Conservation (phyloP, 108 stramenopile species). For the Pseudonitzschia delicatissima region DNA sequence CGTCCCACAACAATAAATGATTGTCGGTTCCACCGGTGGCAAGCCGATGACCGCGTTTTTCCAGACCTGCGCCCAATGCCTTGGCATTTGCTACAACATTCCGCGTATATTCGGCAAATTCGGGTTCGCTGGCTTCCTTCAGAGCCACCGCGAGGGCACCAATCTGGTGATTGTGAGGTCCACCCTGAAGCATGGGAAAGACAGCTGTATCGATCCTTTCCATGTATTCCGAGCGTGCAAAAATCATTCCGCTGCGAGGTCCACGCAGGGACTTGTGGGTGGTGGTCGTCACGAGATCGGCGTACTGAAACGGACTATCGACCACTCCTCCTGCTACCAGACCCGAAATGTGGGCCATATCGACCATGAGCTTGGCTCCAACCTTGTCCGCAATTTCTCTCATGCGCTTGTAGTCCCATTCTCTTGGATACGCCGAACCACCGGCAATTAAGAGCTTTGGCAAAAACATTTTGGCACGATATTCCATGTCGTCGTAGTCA, state of each 20-base stretch:
- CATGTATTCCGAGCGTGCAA: slow-evolving; percentile 89
- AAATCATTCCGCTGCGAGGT: slow-evolving; percentile 99
- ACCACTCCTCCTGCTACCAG: slow-evolving; percentile 93
- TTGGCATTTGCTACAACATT: slow-evolving; percentile 90
- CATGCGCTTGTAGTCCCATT: slow-evolving; percentile 98
- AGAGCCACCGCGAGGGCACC: slow-evolving; percentile 97
- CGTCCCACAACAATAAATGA: slow-evolving; percentile 99
- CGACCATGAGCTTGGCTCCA: slow-evolving; percentile 96
- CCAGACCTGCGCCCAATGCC: slow-evolving; percentile 81
- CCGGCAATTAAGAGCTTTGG: slow-evolving; percentile 98
- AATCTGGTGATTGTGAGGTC: slow-evolving; percentile 99
- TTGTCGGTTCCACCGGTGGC: slow-evolving; percentile 99
- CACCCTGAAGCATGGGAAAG: slow-evolving; percentile 99
- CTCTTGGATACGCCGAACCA: slow-evolving; percentile 97
- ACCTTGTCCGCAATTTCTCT: slow-evolving; percentile 95
- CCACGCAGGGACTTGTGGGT: slow-evolving; percentile 99
- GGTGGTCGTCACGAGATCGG: slow-evolving; percentile 99
- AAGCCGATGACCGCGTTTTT: slow-evolving; percentile 80
- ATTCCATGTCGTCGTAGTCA: slow-evolving; percentile 96
- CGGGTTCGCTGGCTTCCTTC: slow-evolving; percentile 88
- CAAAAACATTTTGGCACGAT: slow-evolving; percentile 93
- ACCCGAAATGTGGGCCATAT: slow-evolving; percentile 99
- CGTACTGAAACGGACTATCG: slow-evolving; percentile 90
- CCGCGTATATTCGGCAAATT: slow-evolving; percentile 86
- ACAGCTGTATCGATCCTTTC: slow-evolving; percentile 94